Evolutionary conservation across 768 basidiomycete species (phyloP).

Genomic region (Coprinopsis strossmayeri): DNA sequence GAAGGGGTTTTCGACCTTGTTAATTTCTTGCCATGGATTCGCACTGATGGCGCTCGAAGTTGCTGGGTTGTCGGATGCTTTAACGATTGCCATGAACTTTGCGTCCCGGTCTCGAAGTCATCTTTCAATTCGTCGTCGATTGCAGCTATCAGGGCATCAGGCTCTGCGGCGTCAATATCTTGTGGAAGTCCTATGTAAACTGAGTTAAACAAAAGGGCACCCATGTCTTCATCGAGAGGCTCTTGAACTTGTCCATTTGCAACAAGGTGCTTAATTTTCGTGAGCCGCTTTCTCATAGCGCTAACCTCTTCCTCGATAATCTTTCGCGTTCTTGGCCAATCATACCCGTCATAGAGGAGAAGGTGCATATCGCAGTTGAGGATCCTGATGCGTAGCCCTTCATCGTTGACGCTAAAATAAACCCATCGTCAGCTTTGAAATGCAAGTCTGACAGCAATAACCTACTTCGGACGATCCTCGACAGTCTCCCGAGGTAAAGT

Average conservation of each 20-base stretch:
- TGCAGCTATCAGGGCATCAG: constrained; percentile 74
- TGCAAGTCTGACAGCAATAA: not conserved
- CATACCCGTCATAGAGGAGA: constrained; percentile 89
- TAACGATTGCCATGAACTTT: constrained; percentile 91
- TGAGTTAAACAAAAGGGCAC: constrained; percentile 85
- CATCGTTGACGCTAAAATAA: constrained; percentile 38
- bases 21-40: constrained; percentile 52
- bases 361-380: constrained; percentile 59
- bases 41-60: constrained; percentile 31
- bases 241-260: constrained; percentile 87
- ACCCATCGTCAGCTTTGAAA: not conserved
- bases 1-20: constrained; percentile 70
- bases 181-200: constrained; percentile 88
- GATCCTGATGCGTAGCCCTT: constrained; percentile 47
- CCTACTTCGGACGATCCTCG: constrained; percentile 43
- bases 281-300: constrained; percentile 78
- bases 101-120: constrained; percentile 64
- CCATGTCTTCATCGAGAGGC: constrained; percentile 63
- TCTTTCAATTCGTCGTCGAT: constrained; percentile 89
- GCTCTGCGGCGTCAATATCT: constrained; percentile 68
- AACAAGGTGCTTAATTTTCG: constrained; percentile 87
- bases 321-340: constrained; percentile 83
- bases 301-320: constrained; percentile 85
- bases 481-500: constrained; percentile 50
- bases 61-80: constrained; percentile 17